phyloP scores from a whole-genome alignment of 2,329 filamentous ascomycete species.

The Aspergillus versicolor region DNA sequence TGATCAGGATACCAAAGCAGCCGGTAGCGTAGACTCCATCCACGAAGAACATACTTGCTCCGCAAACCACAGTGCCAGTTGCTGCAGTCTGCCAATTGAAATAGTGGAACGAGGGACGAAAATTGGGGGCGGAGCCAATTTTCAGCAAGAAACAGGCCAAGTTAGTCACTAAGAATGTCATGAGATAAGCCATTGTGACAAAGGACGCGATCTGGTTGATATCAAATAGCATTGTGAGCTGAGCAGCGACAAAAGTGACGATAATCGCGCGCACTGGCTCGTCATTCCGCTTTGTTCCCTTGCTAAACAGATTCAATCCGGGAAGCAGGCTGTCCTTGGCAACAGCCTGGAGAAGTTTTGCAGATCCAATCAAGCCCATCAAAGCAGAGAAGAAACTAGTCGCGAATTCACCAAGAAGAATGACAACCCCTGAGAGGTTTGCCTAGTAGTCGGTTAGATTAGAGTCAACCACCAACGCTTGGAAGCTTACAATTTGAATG shows the following conservation, averaged over 20 bases:
- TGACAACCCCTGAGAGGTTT: slow-evolving; percentile 71
- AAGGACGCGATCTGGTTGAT: slow-evolving; percentile 87
- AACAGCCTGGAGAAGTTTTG: slow-evolving; percentile 81
- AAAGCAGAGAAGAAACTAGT: slow-evolving; percentile 81
- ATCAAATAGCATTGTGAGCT: slow-evolving; percentile 77
- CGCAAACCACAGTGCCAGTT: slow-evolving; percentile 71
- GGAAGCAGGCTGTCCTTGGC: slow-evolving; percentile 77
- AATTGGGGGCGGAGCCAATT: slow-evolving; percentile 84
- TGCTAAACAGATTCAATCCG: slow-evolving; percentile 70
- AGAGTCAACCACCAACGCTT: not conserved
- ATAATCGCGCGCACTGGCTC: slow-evolving; percentile 76
- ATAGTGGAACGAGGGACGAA: slow-evolving; percentile 82
- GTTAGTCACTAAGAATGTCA: slow-evolving; percentile 89
- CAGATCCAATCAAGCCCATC: slow-evolving; percentile 83
- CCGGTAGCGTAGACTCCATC: slow-evolving; percentile 76
- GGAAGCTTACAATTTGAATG: slow-evolving; percentile 62
- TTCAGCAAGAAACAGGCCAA: slow-evolving; percentile 83
- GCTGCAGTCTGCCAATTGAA: slow-evolving; percentile 85
- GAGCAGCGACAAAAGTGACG: slow-evolving; percentile 71
- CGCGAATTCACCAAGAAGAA: slow-evolving; percentile 79
- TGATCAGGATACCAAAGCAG: slow-evolving; percentile 69
- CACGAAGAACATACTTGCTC: slow-evolving; percentile 85
- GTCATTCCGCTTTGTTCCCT: slow-evolving; percentile 69
- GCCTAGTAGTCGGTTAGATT: slow-evolving; percentile 45
- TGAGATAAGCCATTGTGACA: slow-evolving; percentile 87